phyloP scores from a whole-genome alignment of 306 rosid genomes.

The Sesbania bispinosa region DNA sequence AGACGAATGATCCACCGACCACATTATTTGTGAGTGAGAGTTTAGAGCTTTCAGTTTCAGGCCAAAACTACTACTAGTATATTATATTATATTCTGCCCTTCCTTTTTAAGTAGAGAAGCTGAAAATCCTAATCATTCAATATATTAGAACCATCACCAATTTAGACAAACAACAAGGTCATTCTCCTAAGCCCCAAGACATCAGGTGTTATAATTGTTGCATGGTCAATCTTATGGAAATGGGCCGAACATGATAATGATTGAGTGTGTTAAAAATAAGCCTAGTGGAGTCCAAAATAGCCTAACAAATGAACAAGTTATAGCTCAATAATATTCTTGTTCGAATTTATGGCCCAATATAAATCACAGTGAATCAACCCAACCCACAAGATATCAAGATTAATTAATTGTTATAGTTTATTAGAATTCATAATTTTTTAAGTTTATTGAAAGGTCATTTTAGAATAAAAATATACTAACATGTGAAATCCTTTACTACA shows the following conservation, averaged over 20 bases:
- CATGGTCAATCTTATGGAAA: not conserved
- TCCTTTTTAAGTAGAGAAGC: not conserved
- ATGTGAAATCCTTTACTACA: not conserved
- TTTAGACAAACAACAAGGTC: not conserved
- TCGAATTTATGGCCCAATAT: too few relatives aligned
- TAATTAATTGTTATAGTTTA: too few relatives aligned
- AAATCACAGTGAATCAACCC: not conserved
- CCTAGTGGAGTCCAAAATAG: not conserved
- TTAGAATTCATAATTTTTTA: too few relatives aligned
- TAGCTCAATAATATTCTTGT: too few relatives aligned
- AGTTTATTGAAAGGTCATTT: too few relatives aligned
- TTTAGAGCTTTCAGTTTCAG: too few relatives aligned
- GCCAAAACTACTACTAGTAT: too few relatives aligned
- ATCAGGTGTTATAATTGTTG: too few relatives aligned
- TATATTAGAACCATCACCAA: not conserved
- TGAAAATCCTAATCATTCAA: not conserved
- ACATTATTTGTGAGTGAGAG: not conserved
- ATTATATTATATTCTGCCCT: not conserved
- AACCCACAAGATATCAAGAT: not conserved
- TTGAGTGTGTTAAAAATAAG: not conserved
- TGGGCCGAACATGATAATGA: not conserved
- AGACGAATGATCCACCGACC: not conserved
- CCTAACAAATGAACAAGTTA: not conserved
- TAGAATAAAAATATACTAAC: too few relatives aligned
- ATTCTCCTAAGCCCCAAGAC: not conserved